Base-by-base conservation (phyloP, 495 filamentous ascomycete species). In the Copromyces sp. region DNA sequence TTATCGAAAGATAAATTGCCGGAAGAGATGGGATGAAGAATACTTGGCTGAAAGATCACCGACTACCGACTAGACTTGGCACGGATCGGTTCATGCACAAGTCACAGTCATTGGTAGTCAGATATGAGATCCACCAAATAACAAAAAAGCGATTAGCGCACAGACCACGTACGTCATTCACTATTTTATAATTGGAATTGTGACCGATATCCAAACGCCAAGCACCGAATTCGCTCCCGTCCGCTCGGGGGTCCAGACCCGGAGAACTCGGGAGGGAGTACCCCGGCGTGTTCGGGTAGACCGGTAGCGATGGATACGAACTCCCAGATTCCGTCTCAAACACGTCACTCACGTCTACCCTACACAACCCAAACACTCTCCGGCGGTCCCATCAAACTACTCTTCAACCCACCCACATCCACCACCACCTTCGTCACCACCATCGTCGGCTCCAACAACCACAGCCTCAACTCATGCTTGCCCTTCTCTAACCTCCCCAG, bases 361-460 rank as follows among this genome's bases (percentile, higher is more conserved):
- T 29, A 53, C 17, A 9, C 44, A 59, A 29, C 20, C 45, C 45
- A 53, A 53, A 24, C 70, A 69, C 87, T 89, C 83, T 89, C 88
- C 0, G 88, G 87, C 69, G 89, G 89, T 20, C 89, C 89, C 74
- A 90, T 77, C 79, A 90, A 86, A 70, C 84, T 87, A 44, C 78
- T 65, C 76, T 84, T 84, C 20, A 90, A 80, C 39, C 89, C 89
- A 1, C 89, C 89, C 20, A 90, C 74, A 81, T 91, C 85, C 16
- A 90, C 44, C 44, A 90, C 84, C 42, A 90, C 74, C 77, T 89
- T 91, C 76, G 90, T 86, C 16, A 91, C 74, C n/a, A 89, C 82
- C 47, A 90, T 81, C 35, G 85, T 87, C 40, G 87, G 82, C 78
- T 90, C 85, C 68, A 87, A 74, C 32, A 85, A 74, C 81, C 85